Base-by-base conservation (phyloP, 768 basidiomycete genomes). In the Trametes maxima region DNA sequence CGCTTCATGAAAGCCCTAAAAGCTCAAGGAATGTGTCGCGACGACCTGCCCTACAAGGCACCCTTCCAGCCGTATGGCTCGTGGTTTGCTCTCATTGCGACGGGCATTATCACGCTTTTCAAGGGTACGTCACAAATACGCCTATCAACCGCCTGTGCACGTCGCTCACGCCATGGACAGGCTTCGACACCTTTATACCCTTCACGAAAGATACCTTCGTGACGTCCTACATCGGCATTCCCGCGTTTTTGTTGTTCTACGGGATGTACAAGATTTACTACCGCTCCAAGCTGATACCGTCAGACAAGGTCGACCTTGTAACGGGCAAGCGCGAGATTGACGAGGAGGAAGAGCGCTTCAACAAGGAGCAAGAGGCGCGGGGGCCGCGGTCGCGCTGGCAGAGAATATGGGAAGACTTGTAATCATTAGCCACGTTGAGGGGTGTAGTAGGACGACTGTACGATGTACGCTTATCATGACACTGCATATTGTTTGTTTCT, bases 51-150 rank as follows among this genome's bases (percentile, higher is more conserved):
- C 6, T 82, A 80, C 76, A 77, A 82, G 70, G 85, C 82, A 7
- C 85, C 86, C n/a, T 84, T 85, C 69, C 83, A 83, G 68, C 84
- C 84, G 24, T 86, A 78, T 73, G 82, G 84, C 22, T 82, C 81
- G 44, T 85, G 80, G 82, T 81, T 85, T 67, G 87, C 85, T 24
- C 70, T 86, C 13, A 73, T 77, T 44, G 74, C 80, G 33, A 85
- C 83, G 1, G 76, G 65, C 11, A 76, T 85, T 53, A 82, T 87
- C 63, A 80, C 80, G 3, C 57, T 85, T 6, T 86, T 87, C 76
- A 86, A 88, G 70, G 83, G 82, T 68, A 60, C 46, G 65, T 42
- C 25, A 21, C 54, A 13, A 45, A 16, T 33, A 57, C 48, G 54
- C 14, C 60, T 22, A 72, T 70, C 22, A 65, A 69, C 28, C 49